Evolutionary conservation across 176 grass and related monocot genomes (phyloP).

Genomic region (Themeda triandra): DNA sequence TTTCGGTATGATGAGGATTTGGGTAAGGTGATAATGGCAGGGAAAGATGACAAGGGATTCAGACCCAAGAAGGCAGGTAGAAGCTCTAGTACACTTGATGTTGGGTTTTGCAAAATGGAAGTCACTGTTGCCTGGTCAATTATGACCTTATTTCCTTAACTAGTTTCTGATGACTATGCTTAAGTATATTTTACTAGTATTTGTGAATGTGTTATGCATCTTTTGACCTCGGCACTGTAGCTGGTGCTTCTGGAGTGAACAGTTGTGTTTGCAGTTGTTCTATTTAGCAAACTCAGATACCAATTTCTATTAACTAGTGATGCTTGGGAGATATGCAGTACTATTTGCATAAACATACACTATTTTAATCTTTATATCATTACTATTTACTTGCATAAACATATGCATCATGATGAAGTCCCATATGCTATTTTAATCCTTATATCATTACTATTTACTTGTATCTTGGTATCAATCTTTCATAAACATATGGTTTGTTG

Average conservation of each 20-base stretch:
- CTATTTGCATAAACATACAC: background rate
- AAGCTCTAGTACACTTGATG: background rate
- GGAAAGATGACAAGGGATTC: background rate
- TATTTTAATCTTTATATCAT: too few species aligned
- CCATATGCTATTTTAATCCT: too few species aligned
- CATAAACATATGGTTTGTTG: too few species aligned
- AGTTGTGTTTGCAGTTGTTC: background rate
- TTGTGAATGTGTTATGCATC: background rate
- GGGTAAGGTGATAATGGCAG: background rate
- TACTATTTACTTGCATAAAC: too few species aligned
- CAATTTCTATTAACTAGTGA: background rate
- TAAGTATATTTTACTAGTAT: background rate
- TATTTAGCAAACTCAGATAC: background rate
- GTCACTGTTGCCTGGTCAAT: background rate
- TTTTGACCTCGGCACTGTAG: background rate
- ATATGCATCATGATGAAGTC: too few species aligned
- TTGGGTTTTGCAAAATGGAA: background rate
- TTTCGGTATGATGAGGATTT: background rate
- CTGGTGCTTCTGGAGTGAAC: too few species aligned
- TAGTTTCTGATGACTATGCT: background rate
- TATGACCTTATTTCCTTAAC: background rate
- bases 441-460: too few species aligned
- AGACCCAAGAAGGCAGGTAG: background rate
- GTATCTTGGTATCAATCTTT: too few species aligned
- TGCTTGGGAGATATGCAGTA: background rate